These are phyloP conservation scores for Ocimum tenuiflorum DNA, from an alignment of 257 asterid species.

Conservation along the genomic window DNA sequence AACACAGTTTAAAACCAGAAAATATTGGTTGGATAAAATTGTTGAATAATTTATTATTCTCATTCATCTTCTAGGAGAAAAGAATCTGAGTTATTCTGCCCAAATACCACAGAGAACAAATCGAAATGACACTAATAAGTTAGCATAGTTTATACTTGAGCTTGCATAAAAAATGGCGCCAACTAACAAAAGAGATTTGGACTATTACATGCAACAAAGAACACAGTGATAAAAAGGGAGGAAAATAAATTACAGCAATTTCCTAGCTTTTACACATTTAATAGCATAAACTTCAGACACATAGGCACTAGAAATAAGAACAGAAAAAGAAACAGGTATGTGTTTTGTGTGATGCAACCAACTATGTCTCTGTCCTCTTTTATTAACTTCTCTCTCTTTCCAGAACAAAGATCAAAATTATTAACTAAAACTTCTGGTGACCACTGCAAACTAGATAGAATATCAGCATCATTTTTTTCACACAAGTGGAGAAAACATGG, in stretches of 20 bases:
- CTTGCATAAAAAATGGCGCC: not conserved
- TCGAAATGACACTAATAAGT: not conserved
- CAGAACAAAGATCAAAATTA: not conserved
- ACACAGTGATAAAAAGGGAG: not conserved
- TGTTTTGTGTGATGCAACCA: not conserved
- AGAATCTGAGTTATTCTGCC: not conserved
- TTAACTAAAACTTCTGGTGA: not conserved
- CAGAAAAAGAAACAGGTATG: not conserved
- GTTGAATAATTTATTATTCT: not conserved
- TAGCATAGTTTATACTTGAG: not conserved
- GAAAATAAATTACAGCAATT: not conserved
- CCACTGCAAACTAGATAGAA: slow-evolving; percentile 14
- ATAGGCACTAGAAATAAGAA: too few relatives aligned
- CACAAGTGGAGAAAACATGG: not conserved
- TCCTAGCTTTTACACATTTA: not conserved
- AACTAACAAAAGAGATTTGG: not conserved
- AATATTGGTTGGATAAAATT: not conserved
- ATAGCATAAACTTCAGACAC: too few relatives aligned
- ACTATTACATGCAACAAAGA: not conserved
- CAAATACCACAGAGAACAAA: not conserved
- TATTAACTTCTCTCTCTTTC: slow-evolving; percentile 3
- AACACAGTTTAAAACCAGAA: not conserved
- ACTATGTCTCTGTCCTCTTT: not conserved
- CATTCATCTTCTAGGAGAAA: not conserved
- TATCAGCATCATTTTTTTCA: slow-evolving; percentile 3